Evolutionary conservation across 345 rosid species (phyloP).

Genomic region (Pseudoturritis turrita): DNA sequence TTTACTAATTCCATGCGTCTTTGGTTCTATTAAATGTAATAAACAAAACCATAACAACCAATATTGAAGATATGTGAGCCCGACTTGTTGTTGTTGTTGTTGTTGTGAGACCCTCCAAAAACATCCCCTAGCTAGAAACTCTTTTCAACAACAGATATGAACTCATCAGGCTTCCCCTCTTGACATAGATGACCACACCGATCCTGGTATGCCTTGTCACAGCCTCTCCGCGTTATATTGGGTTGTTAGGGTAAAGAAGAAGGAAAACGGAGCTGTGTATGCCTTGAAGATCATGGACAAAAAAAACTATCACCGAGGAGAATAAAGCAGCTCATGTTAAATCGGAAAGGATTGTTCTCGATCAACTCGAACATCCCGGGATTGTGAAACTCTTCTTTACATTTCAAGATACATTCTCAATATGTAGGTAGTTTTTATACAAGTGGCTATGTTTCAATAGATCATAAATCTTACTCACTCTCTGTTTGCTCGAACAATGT

Average conservation of each 20-base stretch:
- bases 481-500: not conserved
- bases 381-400: slow-evolving; percentile 84
- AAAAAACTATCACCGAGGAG: slow-evolving; percentile 94
- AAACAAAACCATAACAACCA: no score
- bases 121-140: no score
- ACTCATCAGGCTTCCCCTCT: no score
- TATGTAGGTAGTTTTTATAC: slow-evolving; percentile 56
- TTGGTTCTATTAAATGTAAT: no score
- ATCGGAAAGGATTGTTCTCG: slow-evolving; percentile 91
- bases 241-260: slow-evolving; percentile 97
- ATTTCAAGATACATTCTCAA: slow-evolving; percentile 82
- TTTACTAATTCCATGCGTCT: no score
- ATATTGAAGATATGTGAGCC: no score
- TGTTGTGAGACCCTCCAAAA: no score
- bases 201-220: no score
- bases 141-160: no score
- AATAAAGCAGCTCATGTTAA: slow-evolving; percentile 95
- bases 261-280: slow-evolving; percentile 73
- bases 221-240: no score
- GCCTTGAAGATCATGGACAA: slow-evolving; percentile 99
- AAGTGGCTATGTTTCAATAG: not conserved
- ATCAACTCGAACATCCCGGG: slow-evolving; percentile 97
- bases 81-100: no score
- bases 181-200: no score
- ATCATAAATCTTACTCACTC: not conserved